Conservation (phyloP, 1,284 basidiomycete species). For the Coniophora puteana region DNA sequence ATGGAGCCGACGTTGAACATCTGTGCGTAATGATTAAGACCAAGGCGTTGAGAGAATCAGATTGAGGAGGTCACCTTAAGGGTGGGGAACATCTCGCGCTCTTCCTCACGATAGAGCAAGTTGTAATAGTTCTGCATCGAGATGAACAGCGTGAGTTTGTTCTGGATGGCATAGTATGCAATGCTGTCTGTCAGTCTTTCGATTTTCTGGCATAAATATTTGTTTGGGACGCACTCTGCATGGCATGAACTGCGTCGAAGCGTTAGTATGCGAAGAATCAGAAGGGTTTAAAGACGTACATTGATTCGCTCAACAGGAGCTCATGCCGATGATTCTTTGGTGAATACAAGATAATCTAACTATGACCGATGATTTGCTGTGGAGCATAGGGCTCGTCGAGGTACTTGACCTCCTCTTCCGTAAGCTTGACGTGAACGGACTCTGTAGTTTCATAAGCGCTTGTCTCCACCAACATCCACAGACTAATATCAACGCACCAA, state of each 20-base stretch:
- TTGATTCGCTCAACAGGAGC: conserved; percentile 36
- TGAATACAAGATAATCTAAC: too few relatives aligned
- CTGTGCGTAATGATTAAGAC: conserved; percentile 8
- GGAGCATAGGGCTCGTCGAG: conserved; percentile 37
- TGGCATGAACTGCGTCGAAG: conserved; percentile 26
- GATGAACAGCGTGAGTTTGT: conserved; percentile 50
- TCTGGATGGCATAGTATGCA: conserved; percentile 29
- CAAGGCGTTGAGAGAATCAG: conserved; percentile 18
- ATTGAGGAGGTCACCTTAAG: conserved; percentile 19
- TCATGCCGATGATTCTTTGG: too few relatives aligned
- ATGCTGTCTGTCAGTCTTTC: too few relatives aligned
- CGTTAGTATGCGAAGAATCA: conserved; percentile 9
- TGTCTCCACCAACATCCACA: too few relatives aligned
- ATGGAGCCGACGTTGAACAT: conserved; percentile 36
- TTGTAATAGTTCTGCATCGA: conserved; percentile 57
- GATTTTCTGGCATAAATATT: background rate
- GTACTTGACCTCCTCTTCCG: conserved; percentile 36
- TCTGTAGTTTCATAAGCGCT: too few relatives aligned
- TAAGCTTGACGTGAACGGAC: conserved; percentile 30
- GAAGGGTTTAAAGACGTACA: conserved; percentile 23
- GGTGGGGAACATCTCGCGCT: conserved; percentile 54
- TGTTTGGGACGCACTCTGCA: conserved; percentile 33
- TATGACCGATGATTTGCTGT: conserved; percentile 25
- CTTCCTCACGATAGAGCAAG: conserved; percentile 50
- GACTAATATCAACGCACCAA: conserved; percentile 21